Evolutionary conservation across 768 basidiomycete genomes (phyloP).

Genomic region (Ephemerocybe angulata): DNA sequence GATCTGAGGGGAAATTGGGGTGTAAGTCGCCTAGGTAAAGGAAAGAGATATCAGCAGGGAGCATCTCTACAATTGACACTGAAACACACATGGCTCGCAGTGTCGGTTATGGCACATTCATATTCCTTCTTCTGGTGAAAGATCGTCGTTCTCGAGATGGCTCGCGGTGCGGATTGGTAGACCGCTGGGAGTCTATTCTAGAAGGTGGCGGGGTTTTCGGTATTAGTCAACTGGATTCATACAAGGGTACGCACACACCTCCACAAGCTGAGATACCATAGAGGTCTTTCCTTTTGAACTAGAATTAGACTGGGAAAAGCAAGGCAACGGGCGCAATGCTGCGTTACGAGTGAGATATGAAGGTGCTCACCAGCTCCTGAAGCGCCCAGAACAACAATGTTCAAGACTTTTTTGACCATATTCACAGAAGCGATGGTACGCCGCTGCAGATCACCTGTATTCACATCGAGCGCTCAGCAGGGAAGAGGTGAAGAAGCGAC

Average conservation of each 20-base stretch:
- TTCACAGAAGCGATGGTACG: no score
- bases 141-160: not conserved
- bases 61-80: no score
- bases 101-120: not conserved
- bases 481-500: no score
- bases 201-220: not conserved
- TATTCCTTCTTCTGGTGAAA: not conserved
- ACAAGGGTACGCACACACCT: not conserved
- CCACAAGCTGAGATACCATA: not conserved
- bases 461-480: no score
- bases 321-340: not conserved
- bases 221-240: not conserved
- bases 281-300: not conserved
- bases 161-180: not conserved
- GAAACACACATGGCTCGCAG: conserved; percentile 1
- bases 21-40: not conserved
- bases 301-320: no score
- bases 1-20: not conserved
- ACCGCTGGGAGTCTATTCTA: not conserved
- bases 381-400: not conserved
- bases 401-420: not conserved
- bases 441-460: no score
- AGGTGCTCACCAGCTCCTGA: not conserved
- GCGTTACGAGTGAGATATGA: not conserved
- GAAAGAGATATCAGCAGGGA: no score